phyloP scores from a whole-genome alignment of 352 stramenopile genomes.

The Pythium diclinum region DNA sequence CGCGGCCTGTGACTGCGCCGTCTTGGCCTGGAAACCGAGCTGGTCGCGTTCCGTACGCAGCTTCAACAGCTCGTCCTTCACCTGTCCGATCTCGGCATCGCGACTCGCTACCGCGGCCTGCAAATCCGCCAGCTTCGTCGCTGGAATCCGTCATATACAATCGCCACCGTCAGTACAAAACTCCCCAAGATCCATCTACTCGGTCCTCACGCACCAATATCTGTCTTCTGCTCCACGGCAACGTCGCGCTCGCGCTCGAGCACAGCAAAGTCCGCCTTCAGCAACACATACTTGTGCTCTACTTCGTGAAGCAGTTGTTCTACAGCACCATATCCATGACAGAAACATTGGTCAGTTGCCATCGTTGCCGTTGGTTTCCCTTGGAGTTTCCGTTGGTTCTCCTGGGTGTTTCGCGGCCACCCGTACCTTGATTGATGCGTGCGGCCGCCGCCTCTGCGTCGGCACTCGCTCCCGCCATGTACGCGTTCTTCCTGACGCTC shows the following conservation, averaged over 20 bases:
- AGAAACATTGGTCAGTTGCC: not conserved
- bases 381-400: constrained; percentile 2
- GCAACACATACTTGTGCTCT: constrained; percentile 63
- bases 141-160: constrained; percentile 7
- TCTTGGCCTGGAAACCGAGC: constrained; percentile 47
- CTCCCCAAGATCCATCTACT: not conserved
- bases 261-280: constrained; percentile 60
- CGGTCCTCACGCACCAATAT: constrained; percentile 47
- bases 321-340: constrained; percentile 14
- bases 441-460: constrained; percentile 22
- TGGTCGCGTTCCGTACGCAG: constrained; percentile 53
- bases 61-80: constrained; percentile 44
- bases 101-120: constrained; percentile 25
- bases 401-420: not conserved
- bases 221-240: constrained; percentile 43
- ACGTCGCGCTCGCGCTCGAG: constrained; percentile 54
- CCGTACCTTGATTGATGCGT: constrained; percentile 24
- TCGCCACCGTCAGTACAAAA: not conserved
- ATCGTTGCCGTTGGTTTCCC: not conserved
- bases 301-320: constrained; percentile 80
- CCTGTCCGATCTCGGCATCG: constrained; percentile 29
- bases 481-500: not conserved
- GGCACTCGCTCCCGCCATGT: constrained; percentile 12
- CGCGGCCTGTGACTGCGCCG: constrained; percentile 45
- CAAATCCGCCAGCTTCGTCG: constrained; percentile 33